These are phyloP conservation scores for Rhodomyrtus tomentosa DNA, from an alignment of 345 rosid species.

Conservation along the genomic window DNA sequence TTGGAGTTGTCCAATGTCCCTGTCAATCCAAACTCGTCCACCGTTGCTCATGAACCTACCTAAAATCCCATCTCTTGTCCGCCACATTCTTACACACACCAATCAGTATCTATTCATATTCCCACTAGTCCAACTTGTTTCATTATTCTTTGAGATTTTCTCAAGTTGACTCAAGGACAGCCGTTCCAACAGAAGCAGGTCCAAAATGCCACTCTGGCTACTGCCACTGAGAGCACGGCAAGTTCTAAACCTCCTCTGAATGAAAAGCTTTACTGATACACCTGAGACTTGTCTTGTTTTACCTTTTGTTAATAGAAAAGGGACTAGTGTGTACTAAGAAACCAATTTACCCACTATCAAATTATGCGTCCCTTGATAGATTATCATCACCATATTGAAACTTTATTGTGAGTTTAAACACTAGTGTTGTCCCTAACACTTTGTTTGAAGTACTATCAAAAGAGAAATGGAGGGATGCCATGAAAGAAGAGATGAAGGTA, in stretches of 20 bases:
- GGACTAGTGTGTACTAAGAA: not conserved
- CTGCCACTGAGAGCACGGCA: not conserved
- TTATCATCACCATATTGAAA: not conserved
- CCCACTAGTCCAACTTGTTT: not conserved
- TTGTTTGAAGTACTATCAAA: not conserved
- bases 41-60: not conserved
- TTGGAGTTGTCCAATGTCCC: not conserved
- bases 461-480: not conserved
- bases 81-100: not conserved
- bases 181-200: not conserved
- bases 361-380: not conserved
- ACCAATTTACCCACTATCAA: not conserved
- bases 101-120: not conserved
- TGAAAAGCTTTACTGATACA: too few species aligned
- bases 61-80: too few species aligned
- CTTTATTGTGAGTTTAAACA: not conserved
- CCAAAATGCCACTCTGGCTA: not conserved
- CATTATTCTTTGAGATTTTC: not conserved
- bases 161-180: not conserved
- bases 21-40: not conserved
- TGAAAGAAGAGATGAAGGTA: not conserved
- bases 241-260: not conserved
- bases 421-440: not conserved
- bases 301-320: not conserved
- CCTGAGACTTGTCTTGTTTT: not conserved